Evolutionary conservation across 1,284 basidiomycete genomes (phyloP).

Genomic region (Puccinia hordei): DNA sequence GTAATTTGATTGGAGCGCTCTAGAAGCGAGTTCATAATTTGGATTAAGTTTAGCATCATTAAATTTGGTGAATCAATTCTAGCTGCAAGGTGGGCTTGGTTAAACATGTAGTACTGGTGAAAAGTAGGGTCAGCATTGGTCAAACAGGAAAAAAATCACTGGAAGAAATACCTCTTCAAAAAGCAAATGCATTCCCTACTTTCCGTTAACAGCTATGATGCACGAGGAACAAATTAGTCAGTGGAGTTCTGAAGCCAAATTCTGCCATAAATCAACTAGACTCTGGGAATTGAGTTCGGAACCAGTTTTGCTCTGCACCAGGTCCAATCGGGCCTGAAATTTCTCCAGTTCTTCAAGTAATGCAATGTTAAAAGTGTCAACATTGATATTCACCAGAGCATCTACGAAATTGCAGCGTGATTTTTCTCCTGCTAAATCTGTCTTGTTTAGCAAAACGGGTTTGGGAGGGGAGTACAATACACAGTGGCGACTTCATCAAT

Average conservation of each 20-base stretch:
- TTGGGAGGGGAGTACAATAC: slow-evolving; percentile 16
- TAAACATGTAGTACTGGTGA: slow-evolving; percentile 4
- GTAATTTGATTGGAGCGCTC: no score
- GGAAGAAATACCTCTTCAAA: slow-evolving; percentile 23
- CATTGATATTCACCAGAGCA: background rate
- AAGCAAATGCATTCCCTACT: slow-evolving; percentile 13
- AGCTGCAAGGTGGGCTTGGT: slow-evolving; percentile 7
- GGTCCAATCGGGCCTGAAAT: background rate
- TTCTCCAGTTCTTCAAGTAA: slow-evolving; percentile 3
- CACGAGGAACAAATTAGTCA: background rate
- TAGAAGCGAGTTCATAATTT: slow-evolving; percentile 8
- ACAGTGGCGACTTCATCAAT: no score
- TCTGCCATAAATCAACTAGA: background rate
- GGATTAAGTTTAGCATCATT: slow-evolving; percentile 17
- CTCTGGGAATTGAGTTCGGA: slow-evolving; percentile 4
- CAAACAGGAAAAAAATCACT: background rate
- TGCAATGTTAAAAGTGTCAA: background rate
- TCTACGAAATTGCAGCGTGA: slow-evolving; percentile 9
- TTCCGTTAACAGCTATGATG: background rate
- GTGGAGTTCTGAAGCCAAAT: background rate
- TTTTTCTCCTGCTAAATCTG: background rate
- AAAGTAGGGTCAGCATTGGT: background rate
- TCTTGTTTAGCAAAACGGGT: background rate
- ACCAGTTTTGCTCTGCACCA: background rate
- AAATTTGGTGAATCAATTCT: slow-evolving; percentile 7